A percentile compares a stretch with the other conserved stretches of the same genome.
Conservation (phyloP, 129 eudicot genomes). For the Escallonia herrerae region DNA sequence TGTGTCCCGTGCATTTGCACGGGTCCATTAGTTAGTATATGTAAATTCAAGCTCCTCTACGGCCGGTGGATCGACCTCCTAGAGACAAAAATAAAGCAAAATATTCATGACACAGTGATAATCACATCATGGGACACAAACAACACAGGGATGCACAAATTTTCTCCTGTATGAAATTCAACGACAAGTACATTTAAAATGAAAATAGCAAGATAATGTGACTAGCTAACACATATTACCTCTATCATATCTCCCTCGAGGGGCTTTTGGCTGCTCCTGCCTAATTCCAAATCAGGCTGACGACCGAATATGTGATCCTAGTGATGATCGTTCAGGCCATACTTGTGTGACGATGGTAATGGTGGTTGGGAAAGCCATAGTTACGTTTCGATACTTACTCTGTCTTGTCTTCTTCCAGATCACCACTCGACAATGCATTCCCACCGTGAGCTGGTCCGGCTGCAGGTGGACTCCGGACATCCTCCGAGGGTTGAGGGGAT, state of each 20-base stretch:
- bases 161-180: too few relatives aligned
- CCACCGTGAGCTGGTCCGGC: slow-evolving; percentile 28
- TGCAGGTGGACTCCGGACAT: slow-evolving; percentile 32
- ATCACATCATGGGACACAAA: too few relatives aligned
- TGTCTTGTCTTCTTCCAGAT: slow-evolving; percentile 77
- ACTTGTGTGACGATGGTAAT: not conserved
- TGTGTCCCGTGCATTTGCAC: too few relatives aligned
- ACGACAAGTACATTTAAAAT: too few relatives aligned
- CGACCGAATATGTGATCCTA: not conserved
- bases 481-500: slow-evolving; percentile 53
- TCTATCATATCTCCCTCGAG: not conserved
- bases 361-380: slow-evolving; percentile 1
- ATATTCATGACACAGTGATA: too few relatives aligned
- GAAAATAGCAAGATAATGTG: too few relatives aligned
- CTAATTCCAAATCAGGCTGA: not conserved
- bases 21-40: too few relatives aligned
- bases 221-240: too few relatives aligned
- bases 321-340: slow-evolving; percentile 1
- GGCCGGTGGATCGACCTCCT: too few relatives aligned
- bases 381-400: slow-evolving; percentile 27
- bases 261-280: not conserved
- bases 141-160: too few relatives aligned
- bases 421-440: slow-evolving; percentile 33
- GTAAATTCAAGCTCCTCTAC: too few relatives aligned
- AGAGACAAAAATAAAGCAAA: too few relatives aligned